Conservation (phyloP, 129 eudicot species). For the Scalesia atractyloides region DNA sequence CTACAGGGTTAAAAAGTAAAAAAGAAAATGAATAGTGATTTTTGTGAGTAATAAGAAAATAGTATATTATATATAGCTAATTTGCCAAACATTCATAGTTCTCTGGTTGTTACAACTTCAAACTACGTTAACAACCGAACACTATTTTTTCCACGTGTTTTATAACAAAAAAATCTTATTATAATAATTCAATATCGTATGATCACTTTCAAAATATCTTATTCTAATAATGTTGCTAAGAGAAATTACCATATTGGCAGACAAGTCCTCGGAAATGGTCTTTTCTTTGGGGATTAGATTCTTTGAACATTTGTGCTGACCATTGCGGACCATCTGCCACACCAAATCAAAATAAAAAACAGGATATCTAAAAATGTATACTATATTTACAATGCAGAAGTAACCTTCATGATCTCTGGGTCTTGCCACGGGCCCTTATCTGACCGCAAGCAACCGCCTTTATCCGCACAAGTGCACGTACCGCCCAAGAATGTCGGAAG, state of each 20-base stretch:
- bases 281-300: slow-evolving; percentile 57
- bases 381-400: slow-evolving; percentile 7
- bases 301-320: slow-evolving; percentile 73
- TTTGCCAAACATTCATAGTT: too few species aligned
- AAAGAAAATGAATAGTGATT: too few species aligned
- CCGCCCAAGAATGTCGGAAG: slow-evolving; percentile 95
- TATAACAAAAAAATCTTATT: background rate
- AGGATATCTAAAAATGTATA: background rate
- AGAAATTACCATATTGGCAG: slow-evolving; percentile 38
- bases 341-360: slow-evolving; percentile 23
- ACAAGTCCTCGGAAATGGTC: slow-evolving; percentile 59
- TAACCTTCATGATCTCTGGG: slow-evolving; percentile 80
- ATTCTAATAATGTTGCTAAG: background rate
- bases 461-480: slow-evolving; percentile 84
- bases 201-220: background rate
- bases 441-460: slow-evolving; percentile 90
- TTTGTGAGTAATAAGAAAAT: too few species aligned
- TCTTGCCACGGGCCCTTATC: slow-evolving; percentile 99
- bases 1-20: too few species aligned
- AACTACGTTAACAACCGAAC: background rate
- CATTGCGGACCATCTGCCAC: slow-evolving; percentile 77
- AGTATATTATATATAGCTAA: too few species aligned
- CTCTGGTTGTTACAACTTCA: too few species aligned
- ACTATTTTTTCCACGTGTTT: background rate
- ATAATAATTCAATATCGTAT: background rate